Conservation (phyloP, 2,329 filamentous ascomycete genomes). For the Hortaea werneckii region DNA sequence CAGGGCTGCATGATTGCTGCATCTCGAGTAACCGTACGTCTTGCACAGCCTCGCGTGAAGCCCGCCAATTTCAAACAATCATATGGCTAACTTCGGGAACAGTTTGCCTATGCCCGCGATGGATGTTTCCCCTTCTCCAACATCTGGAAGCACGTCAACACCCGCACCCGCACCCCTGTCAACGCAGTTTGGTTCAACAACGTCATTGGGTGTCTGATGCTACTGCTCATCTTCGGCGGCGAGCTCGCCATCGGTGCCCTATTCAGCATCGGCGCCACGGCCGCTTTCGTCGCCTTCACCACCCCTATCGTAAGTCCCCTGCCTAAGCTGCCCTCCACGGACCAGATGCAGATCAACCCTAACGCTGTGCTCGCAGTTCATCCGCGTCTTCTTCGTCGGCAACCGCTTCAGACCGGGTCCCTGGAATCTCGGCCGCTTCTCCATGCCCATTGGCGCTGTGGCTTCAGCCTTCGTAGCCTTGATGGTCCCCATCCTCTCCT, state of each 20-base stretch:
- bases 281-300: slow-evolving; percentile 53
- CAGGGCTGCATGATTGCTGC: slow-evolving; percentile 62
- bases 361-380: slow-evolving; percentile 26
- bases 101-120: slow-evolving; percentile 56
- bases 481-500: slow-evolving; percentile 59
- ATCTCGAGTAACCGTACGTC: slow-evolving; percentile 16
- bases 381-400: slow-evolving; percentile 50
- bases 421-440: slow-evolving; percentile 56
- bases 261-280: slow-evolving; percentile 61
- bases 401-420: slow-evolving; percentile 56
- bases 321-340: too few relatives aligned
- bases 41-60: too few relatives aligned
- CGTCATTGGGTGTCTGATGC: slow-evolving; percentile 47
- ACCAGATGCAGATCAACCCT: too few relatives aligned
- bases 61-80: too few relatives aligned
- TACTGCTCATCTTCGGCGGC: slow-evolving; percentile 57
- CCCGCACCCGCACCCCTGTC: slow-evolving; percentile 53
- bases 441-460: slow-evolving; percentile 45
- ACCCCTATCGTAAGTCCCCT: slow-evolving; percentile 42
- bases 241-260: slow-evolving; percentile 54
- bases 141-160: slow-evolving; percentile 52
- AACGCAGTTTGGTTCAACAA: slow-evolving; percentile 62
- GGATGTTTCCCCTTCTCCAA: slow-evolving; percentile 55
- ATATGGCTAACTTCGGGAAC: too few relatives aligned
- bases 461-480: slow-evolving; percentile 52